phyloP scores from a whole-genome alignment of 169 alveolate genomes.

The Cryptosporidium baileyi region DNA sequence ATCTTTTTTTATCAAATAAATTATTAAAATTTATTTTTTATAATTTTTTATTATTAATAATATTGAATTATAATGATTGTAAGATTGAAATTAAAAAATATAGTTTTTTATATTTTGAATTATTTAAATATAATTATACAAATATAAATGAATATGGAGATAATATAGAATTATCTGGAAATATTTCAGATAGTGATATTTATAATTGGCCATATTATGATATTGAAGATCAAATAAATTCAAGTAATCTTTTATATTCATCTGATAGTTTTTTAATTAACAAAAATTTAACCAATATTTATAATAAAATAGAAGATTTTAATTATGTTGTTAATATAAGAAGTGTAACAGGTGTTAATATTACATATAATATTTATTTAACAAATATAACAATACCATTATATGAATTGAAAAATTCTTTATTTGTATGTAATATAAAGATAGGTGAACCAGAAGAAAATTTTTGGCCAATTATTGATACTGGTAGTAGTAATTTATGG shows the following conservation, averaged over 20 bases:
- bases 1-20: too few species aligned
- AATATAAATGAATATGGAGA: background rate
- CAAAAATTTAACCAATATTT: background rate
- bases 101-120: too few species aligned
- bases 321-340: background rate
- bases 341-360: background rate
- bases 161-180: conserved; percentile 12
- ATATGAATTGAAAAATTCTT: conserved; percentile 31
- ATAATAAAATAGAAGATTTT: background rate
- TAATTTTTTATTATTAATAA: too few species aligned
- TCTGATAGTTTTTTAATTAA: background rate
- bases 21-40: too few species aligned
- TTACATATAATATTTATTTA: conserved; percentile 1
- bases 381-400: conserved; percentile 46
- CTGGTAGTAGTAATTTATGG: conserved; percentile 86
- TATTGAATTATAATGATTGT: too few species aligned
- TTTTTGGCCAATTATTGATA: conserved; percentile 83
- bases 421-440: conserved; percentile 30
- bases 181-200: background rate
- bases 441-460: conserved; percentile 83
- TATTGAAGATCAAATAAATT: too few species aligned
- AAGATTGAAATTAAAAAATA: too few species aligned
- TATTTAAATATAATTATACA: too few species aligned
- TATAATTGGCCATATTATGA: conserved; percentile 59
- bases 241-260: too few species aligned